Evolutionary conservation across 2,329 filamentous ascomycete genomes (phyloP), one percentile per base, ranked within the genome.

Genomic region (Colletotrichum graminicola): DNA sequence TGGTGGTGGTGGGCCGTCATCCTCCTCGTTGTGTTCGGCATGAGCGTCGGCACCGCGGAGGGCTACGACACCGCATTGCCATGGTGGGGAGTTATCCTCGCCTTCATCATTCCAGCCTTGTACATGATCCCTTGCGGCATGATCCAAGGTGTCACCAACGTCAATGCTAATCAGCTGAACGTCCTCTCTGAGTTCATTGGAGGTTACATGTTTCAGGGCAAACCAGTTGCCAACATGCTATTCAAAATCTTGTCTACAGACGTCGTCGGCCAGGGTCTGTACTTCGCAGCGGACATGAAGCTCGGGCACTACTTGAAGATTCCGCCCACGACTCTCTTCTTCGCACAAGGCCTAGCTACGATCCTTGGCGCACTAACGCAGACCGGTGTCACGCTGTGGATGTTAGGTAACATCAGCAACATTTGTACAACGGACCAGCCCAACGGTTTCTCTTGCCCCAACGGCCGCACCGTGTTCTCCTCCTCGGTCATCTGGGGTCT

Each of bases 401-500:
- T 79, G 71, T 74, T 77, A 74, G 81, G 74, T 21, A 82, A 86
- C 62, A 89, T 91, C 70, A 73, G 83, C 3, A 82, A 82, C 7
- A 84, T 91, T 43, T 91, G 89, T 78, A 83, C 81, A 1, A 69
- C 76, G 0, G 59, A 83, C 0, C 87, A 90, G 73, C 36, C 76
- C 1, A 84, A 86, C 74, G 84, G 86, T 62, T 87, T 89, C 76
- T 87, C 81, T 39, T 91, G 88, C 75, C 89, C 89, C 18, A 83
- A 84, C 43, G 86, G 86, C n/a, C 84, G 84, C 43, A 88, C 89
- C 0, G 90, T 90, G 75, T 91, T 88, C 80, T 89, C 87, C 18
- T 86, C 86, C n/a, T 88, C 86, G 7, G 83, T 90, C 5, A 85
- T 90, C 69, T 90, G 89, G 89, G 89, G 89, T 63, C 82, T 89